Percentiles rank a stretch among this genome's conserved stretches.
These are phyloP conservation scores for Spinacia oleracea DNA, from an alignment of 179 eudicot genomes.

Conservation along the genomic window DNA sequence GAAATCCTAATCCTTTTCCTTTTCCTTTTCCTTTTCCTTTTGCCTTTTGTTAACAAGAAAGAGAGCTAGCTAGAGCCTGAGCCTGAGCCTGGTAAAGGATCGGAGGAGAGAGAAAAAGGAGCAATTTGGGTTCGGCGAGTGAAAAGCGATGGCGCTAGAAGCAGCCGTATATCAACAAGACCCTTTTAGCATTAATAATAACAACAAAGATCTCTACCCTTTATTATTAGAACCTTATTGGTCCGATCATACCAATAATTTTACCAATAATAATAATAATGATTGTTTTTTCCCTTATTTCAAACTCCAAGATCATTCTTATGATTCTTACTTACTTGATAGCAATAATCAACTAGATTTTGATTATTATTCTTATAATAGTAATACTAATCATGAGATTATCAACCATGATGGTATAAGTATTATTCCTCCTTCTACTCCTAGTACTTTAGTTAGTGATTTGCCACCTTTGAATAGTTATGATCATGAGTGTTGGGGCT, in stretches of 20 bases:
- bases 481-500: conserved; percentile 16
- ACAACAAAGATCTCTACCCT: conserved; percentile 19
- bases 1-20: conserved; percentile 15
- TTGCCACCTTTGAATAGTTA: not conserved
- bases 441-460: not conserved
- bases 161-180: conserved; percentile 35
- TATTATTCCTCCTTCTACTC: not conserved
- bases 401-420: not conserved
- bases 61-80: no score
- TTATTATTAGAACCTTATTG: conserved; percentile 27
- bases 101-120: not conserved
- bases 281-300: conserved; percentile 3
- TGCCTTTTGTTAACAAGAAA: no score
- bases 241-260: not conserved
- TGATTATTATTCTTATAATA: conserved; percentile 6
- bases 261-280: conserved; percentile 3
- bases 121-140: no score
- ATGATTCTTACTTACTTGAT: conserved; percentile 5
- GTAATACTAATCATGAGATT: conserved; percentile 1
- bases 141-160: conserved; percentile 38
- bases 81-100: no score
- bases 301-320: not conserved
- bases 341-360: conserved; percentile 12
- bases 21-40: no score
- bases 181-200: conserved; percentile 25